Evolutionary conservation across 139 green algal genomes (phyloP).

Genomic region (Microglena sp.): DNA sequence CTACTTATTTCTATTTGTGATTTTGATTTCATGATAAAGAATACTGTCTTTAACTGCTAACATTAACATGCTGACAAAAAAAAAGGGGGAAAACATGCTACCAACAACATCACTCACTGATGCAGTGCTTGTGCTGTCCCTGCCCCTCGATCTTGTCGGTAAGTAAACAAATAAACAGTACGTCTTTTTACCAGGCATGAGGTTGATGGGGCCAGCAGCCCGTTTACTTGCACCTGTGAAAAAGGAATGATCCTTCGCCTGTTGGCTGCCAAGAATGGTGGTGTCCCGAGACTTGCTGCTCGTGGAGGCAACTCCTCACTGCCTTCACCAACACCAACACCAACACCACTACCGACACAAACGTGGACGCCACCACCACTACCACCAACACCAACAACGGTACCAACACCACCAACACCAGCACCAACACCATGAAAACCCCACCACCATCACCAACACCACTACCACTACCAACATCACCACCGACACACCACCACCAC

Average conservation of each 20-base stretch:
- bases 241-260: conserved; percentile 69
- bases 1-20: no score
- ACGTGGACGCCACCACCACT: neutral
- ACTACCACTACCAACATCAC: neutral
- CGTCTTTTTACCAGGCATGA: no score
- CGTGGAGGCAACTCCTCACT: neutral
- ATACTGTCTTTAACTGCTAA: no score
- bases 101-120: no score
- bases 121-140: no score
- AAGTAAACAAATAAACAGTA: no score
- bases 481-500: neutral
- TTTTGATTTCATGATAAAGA: no score
- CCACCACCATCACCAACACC: neutral
- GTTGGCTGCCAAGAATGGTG: conserved; percentile 87
- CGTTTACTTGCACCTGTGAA: no score
- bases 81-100: no score
- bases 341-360: neutral
- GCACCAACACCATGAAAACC: neutral
- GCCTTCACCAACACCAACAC: neutral
- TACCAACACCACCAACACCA: neutral
- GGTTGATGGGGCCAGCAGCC: no score
- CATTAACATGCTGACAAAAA: no score
- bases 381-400: neutral
- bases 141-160: no score
- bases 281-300: conserved; percentile 87